Percentiles rank a stretch among this genome's conserved stretches.
These are phyloP conservation scores for Wallacemonas sp. DNA, from an alignment of 208 protist genomes.

Conservation along the genomic window DNA sequence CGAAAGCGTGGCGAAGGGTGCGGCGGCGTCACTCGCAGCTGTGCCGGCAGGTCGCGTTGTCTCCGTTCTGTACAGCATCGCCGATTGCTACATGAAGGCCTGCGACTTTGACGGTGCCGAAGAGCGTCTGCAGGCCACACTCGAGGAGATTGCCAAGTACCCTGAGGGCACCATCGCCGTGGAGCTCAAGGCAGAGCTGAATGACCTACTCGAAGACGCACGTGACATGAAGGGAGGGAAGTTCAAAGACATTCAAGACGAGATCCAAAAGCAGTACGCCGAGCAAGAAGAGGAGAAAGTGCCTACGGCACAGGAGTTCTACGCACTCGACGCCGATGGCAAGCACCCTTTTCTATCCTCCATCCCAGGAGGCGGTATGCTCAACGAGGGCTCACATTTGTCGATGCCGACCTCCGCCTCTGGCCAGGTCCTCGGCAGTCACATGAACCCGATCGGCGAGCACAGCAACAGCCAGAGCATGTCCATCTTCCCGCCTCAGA, in stretches of 20 bases:
- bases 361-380: constrained; percentile 40
- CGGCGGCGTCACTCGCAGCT: constrained; percentile 22
- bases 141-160: constrained; percentile 62
- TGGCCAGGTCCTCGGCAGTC: constrained; percentile 40
- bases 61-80: constrained; percentile 71
- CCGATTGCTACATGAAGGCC: constrained; percentile 85
- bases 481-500: constrained; percentile 75
- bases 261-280: constrained; percentile 75
- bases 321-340: constrained; percentile 33
- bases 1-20: background rate
- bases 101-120: constrained; percentile 84
- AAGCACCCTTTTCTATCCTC: constrained; percentile 68
- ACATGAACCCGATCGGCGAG: background rate
- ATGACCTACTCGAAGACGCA: constrained; percentile 76
- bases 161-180: constrained; percentile 44
- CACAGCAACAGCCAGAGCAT: constrained; percentile 66
- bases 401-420: constrained; percentile 77
- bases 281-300: constrained; percentile 52
- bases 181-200: constrained; percentile 63
- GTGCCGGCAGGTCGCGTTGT: constrained; percentile 60
- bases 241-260: constrained; percentile 62
- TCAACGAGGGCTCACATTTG: constrained; percentile 49
- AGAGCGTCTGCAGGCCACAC: constrained; percentile 54
- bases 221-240: constrained; percentile 77
- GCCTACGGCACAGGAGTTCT: constrained; percentile 64